Base-by-base conservation (phyloP, 2,329 filamentous ascomycete species). In the Ophiosphaerella narmari region DNA sequence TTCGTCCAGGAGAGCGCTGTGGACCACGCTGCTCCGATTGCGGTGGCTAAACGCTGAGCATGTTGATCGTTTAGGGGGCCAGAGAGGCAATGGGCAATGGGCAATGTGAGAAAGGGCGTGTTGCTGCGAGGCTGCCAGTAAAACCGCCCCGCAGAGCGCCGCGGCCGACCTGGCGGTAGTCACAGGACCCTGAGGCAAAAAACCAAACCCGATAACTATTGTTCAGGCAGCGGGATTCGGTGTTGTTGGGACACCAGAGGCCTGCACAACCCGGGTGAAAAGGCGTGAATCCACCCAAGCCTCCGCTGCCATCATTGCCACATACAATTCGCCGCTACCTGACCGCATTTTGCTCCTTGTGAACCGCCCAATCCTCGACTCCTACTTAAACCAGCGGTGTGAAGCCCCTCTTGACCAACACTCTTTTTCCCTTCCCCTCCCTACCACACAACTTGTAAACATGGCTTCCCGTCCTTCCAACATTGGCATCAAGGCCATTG, bases 401-500 rank as follows among this genome's bases (percentile, higher is more conserved):
- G 62, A 61, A 48, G 31, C 54, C 59, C 60, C 59, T 55, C 63
- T 42, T 50, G 52, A 38, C 46, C 53, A 52, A 40, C 53, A 50
- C 45, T 57, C 57, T 54, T 49, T 55, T 41, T 57, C 54, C 36
- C 43, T 40, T 45, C 46, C 50, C 52, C 52, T 55, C 50, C 51
- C 43, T 54, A 39, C 52, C 26, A 45, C 43, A 54, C 40, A 49
- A 48, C 52, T 41, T 49, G 47, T 55, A 69, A 66, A 26, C 59
- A 79, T 79, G 77, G 72, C 74, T 60, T 59, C 74, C 42, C 72
- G 76, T 60, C 78, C 78, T 50, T 67, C 75, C 59, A 80, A 80
- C 67, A 75, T 81, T 53, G 78, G 78, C 57, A 80, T 81, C 74
- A 80, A 80, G 68, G 78, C 76, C 74, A 77, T 80, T 67, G 78